Evolutionary conservation across 768 basidiomycete species (phyloP).

Genomic region (Neoboletus brunneissimus): DNA sequence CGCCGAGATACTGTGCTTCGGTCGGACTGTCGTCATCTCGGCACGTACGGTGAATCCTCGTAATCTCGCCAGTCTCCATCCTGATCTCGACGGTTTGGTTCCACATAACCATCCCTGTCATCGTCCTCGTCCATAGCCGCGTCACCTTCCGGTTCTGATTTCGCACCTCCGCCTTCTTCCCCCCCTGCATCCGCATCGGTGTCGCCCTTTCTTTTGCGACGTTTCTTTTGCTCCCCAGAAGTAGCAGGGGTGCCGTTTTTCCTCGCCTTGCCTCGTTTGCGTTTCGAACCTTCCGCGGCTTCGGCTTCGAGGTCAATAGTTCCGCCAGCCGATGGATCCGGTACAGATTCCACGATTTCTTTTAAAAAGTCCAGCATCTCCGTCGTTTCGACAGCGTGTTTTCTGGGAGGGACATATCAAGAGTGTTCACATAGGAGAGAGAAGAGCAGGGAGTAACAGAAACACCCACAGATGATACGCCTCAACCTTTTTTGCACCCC

Average conservation of each 20-base stretch:
- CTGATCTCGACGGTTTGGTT: slow-evolving; percentile 40
- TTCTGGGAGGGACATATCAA: slow-evolving; percentile 47
- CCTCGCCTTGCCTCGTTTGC: slow-evolving; percentile 57
- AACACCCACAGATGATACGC: slow-evolving; percentile 85
- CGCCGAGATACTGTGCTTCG: slow-evolving; percentile 5
- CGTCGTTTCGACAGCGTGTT: slow-evolving; percentile 85
- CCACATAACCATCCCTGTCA: slow-evolving; percentile 38
- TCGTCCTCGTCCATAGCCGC: slow-evolving; percentile 42
- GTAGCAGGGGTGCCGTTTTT: slow-evolving; percentile 38
- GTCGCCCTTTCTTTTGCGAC: slow-evolving; percentile 46
- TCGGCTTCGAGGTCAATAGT: slow-evolving; percentile 72
- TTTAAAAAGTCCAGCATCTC: slow-evolving; percentile 93
- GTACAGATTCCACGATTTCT: slow-evolving; percentile 82
- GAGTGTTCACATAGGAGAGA: background rate
- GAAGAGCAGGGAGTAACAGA: background rate
- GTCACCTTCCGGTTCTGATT: slow-evolving; percentile 38
- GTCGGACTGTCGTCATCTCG: slow-evolving; percentile 25
- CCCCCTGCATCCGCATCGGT: slow-evolving; percentile 34
- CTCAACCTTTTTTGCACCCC: slow-evolving; percentile 87
- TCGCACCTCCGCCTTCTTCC: slow-evolving; percentile 37
- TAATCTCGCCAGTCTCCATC: slow-evolving; percentile 42
- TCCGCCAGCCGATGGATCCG: slow-evolving; percentile 84
- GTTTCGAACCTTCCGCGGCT: slow-evolving; percentile 49
- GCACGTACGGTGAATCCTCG: slow-evolving; percentile 45
- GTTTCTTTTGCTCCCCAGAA: slow-evolving; percentile 42